These are phyloP conservation scores for Isoetes taiwanensis DNA, from an alignment of 75 land plant genomes.

Conservation along the genomic window DNA sequence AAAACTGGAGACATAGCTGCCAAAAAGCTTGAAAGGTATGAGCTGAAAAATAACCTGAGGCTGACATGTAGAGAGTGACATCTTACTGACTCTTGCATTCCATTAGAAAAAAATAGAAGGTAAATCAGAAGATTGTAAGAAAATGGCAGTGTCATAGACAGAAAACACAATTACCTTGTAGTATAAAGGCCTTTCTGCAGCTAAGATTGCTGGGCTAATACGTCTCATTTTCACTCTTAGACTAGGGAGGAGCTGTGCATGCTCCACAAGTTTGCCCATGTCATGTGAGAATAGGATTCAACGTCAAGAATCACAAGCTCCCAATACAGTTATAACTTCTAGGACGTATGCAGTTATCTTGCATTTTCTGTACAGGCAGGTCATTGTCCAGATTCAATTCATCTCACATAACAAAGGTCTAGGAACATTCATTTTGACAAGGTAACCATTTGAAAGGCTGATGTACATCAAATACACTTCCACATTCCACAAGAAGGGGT, in stretches of 20 bases:
- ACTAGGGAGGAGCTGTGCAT: constrained; percentile 47
- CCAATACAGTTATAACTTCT: too few species aligned
- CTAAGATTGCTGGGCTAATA: constrained; percentile 88
- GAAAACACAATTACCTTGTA: constrained; percentile 48
- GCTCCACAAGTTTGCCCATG: constrained; percentile 28
- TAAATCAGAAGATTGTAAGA: neutral
- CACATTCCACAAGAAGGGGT: too few species aligned
- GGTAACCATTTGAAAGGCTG: too few species aligned
- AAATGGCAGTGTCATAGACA: constrained; percentile 1
- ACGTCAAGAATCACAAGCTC: too few species aligned
- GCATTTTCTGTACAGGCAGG: too few species aligned
- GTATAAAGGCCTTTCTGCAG: constrained; percentile 94
- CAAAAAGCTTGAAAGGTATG: neutral
- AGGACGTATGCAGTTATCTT: too few species aligned
- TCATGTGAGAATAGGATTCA: too few species aligned
- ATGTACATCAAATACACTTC: too few species aligned
- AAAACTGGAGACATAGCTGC: neutral
- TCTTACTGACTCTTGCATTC: constrained; percentile 93
- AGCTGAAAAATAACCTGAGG: constrained; percentile 40
- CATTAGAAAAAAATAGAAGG: constrained; percentile 86
- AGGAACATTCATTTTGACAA: too few species aligned
- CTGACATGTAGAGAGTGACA: constrained; percentile 70
- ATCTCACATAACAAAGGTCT: too few species aligned
- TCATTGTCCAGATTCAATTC: too few species aligned
- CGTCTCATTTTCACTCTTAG: constrained; percentile 55